phyloP scores from a whole-genome alignment of 1,284 basidiomycete species.

The Schizophyllum commune region DNA sequence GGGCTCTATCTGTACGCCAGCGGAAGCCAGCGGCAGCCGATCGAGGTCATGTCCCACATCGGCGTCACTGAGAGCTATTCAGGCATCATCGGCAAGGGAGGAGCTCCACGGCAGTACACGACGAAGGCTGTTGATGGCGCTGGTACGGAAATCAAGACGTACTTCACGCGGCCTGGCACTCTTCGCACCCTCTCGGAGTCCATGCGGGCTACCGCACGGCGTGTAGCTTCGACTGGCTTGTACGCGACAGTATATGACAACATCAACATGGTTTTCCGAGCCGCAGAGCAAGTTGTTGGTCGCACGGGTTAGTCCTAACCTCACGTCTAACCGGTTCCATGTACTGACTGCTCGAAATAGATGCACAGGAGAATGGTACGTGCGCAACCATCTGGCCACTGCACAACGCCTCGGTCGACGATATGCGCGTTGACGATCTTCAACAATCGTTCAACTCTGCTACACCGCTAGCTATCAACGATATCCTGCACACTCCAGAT shows the following conservation, averaged over 20 bases:
- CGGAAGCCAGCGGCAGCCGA: conserved; percentile 2
- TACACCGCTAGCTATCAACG: conserved; percentile 7
- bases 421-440: conserved; percentile 6
- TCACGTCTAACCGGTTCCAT: too few relatives aligned
- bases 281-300: conserved; percentile 8
- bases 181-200: not conserved
- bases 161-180: not conserved
- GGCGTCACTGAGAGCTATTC: conserved; percentile 2
- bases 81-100: not conserved
- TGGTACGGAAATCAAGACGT: too few relatives aligned
- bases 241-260: conserved; percentile 6
- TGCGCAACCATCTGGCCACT: conserved; percentile 16
- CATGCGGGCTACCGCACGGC: not conserved
- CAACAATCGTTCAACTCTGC: not conserved
- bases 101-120: not conserved
- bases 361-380: conserved; percentile 18
- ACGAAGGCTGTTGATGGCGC: too few relatives aligned
- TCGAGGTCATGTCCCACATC: not conserved
- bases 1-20: conserved; percentile 1
- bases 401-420: conserved; percentile 8
- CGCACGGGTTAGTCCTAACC: too few relatives aligned
- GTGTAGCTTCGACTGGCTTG: not conserved
- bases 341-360: too few relatives aligned
- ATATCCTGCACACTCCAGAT: conserved; percentile 11
- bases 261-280: conserved; percentile 4